These are phyloP conservation scores for Canavalia gladiata DNA, from an alignment of 306 rosid species.

Conservation along the genomic window DNA sequence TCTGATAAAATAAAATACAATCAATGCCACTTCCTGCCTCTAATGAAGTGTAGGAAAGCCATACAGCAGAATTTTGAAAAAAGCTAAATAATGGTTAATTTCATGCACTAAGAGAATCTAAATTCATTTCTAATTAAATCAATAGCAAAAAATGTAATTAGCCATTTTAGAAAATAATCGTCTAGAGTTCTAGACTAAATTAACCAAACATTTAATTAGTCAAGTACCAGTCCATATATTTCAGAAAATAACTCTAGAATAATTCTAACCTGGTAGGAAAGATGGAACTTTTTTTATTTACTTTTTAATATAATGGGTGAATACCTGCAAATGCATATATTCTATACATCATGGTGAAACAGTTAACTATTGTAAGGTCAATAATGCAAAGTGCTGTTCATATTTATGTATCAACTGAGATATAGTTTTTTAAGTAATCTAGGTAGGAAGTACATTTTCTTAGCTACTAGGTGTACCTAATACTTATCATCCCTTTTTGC, in stretches of 20 bases:
- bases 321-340: too few relatives aligned
- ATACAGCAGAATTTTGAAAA: too few relatives aligned
- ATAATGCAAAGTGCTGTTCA: not conserved
- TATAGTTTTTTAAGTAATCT: not conserved
- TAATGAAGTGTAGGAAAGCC: too few relatives aligned
- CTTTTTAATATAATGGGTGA: too few relatives aligned
- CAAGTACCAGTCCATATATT: too few relatives aligned
- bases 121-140: not conserved
- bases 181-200: too few relatives aligned
- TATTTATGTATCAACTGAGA: not conserved
- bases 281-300: not conserved
- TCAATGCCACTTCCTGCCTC: too few relatives aligned
- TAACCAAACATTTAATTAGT: too few relatives aligned
- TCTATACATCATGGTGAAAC: too few relatives aligned
- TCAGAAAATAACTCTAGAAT: not conserved
- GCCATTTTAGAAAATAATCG: too few relatives aligned
- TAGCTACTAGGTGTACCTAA: not conserved
- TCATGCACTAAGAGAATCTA: not conserved
- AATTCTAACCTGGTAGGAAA: not conserved
- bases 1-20: too few relatives aligned
- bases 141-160: not conserved
- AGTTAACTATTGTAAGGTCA: too few relatives aligned
- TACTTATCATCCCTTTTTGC: not conserved
- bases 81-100: not conserved
- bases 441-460: not conserved